These are phyloP conservation scores for Fistulifera pelliculosa DNA, from an alignment of 108 stramenopile genomes.

Conservation along the genomic window DNA sequence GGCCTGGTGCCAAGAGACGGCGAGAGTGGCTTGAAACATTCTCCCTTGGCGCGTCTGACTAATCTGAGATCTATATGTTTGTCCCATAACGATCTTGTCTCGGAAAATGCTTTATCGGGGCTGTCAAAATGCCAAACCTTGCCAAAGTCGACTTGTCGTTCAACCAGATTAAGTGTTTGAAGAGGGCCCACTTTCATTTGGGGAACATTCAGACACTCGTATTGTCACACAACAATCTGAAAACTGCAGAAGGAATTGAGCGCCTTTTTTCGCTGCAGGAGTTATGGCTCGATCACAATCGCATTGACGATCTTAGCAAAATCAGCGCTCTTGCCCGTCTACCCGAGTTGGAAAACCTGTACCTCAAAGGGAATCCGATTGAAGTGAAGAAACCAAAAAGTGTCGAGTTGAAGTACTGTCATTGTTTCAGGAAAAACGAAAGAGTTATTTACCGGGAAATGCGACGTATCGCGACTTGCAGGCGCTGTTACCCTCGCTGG, in stretches of 20 bases:
- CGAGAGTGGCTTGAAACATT: conserved; percentile 4
- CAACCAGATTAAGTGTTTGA: conserved; percentile 43
- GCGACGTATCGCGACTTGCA: conserved; percentile 48
- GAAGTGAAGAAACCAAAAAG: background rate
- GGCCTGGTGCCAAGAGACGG: conserved; percentile 24
- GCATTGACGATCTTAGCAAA: conserved; percentile 37
- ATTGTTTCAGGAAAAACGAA: conserved; percentile 42
- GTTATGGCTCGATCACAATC: conserved; percentile 55
- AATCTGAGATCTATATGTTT: conserved; percentile 51
- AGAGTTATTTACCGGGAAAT: conserved; percentile 24
- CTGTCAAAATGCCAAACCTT: conserved; percentile 35
- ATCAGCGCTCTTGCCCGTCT: conserved; percentile 50
- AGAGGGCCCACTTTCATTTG: conserved; percentile 31
- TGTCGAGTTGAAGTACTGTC: conserved; percentile 48
- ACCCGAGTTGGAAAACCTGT: conserved; percentile 52
- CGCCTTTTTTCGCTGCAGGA: conserved; percentile 52
- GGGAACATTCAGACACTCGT: conserved; percentile 63
- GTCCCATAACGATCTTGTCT: conserved; percentile 56
- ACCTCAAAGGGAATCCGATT: conserved; percentile 53
- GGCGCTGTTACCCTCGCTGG: conserved; percentile 38
- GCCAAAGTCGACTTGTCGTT: conserved; percentile 50
- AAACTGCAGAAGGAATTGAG: conserved; percentile 43
- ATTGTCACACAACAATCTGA: conserved; percentile 52
- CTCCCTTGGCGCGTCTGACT: conserved; percentile 29
- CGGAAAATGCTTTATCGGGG: conserved; percentile 45